Percentiles rank a stretch among this genome's conserved stretches.
phyloP scores from a whole-genome alignment of 2,329 filamentous ascomycete genomes.

The Chaetomium sp. region DNA sequence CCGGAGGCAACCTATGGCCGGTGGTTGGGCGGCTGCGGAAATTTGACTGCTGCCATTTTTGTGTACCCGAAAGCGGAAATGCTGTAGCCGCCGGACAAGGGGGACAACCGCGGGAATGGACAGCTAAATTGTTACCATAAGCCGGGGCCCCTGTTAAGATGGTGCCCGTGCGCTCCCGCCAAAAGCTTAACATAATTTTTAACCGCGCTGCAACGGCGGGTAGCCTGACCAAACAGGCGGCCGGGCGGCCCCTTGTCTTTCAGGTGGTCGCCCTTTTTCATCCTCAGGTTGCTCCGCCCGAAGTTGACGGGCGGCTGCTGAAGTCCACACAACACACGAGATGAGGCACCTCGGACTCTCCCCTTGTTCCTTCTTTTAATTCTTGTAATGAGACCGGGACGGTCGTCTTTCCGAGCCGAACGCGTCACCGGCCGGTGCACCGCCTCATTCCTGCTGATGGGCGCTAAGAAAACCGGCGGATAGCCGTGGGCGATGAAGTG shows the following conservation, averaged over 20 bases:
- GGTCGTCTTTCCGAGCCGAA: slow-evolving; percentile 1
- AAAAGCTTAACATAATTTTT: neutral
- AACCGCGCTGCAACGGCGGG: neutral
- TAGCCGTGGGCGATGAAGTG: too few relatives aligned
- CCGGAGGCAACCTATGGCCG: slow-evolving; percentile 6
- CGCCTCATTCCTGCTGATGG: slow-evolving; percentile 4
- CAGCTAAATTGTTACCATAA: neutral
- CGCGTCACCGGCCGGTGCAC: slow-evolving; percentile 9
- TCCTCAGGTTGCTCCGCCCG: neutral
- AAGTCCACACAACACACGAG: neutral
- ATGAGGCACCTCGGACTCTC: neutral
- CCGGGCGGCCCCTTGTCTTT: neutral
- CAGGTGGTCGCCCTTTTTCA: too few relatives aligned
- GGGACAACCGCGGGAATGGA: slow-evolving; percentile 2
- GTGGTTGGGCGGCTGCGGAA: slow-evolving; percentile 12
- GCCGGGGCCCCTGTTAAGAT: neutral
- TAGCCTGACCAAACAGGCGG: neutral
- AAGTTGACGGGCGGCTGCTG: slow-evolving; percentile 8
- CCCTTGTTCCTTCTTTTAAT: neutral
- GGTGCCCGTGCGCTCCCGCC: neutral
- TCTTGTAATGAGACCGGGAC: neutral
- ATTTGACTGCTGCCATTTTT: slow-evolving; percentile 1
- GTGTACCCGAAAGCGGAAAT: too few relatives aligned
- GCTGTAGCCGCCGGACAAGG: slow-evolving; percentile 8
- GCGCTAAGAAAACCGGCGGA: slow-evolving; percentile 1